phyloP scores from a whole-genome alignment of 306 rosid genomes.

The Lablab purpureus region DNA sequence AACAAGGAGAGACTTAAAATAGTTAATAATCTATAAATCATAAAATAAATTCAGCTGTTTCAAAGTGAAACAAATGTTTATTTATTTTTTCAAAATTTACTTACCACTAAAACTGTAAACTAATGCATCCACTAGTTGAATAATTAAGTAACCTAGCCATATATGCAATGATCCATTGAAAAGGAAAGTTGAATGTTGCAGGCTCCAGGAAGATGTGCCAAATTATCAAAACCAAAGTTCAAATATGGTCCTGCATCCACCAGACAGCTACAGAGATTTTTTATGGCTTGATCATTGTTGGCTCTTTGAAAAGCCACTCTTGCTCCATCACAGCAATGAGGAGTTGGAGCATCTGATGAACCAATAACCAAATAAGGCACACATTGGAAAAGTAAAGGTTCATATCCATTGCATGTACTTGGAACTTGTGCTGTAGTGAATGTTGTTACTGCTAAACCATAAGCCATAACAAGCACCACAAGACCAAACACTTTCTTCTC shows the following conservation, averaged over 20 bases:
- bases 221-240: no score
- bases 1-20: no score
- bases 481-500: not conserved
- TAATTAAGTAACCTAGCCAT: not conserved
- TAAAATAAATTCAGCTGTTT: no score
- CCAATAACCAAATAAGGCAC: not conserved
- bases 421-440: not conserved
- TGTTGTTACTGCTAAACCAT: not conserved
- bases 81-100: no score
- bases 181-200: not conserved
- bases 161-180: not conserved
- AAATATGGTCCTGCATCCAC: not conserved
- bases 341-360: not conserved
- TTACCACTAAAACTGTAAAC: no score
- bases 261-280: not conserved
- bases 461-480: not conserved
- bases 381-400: not conserved
- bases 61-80: no score
- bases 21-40: no score
- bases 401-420: not conserved
- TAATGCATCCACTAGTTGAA: no score
- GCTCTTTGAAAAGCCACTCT: not conserved
- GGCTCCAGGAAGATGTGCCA: not conserved
- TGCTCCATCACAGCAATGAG: not conserved
- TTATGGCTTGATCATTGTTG: not conserved